These are phyloP conservation scores for Erucastrum elatum DNA, from an alignment of 345 rosid species.

Conservation along the genomic window DNA sequence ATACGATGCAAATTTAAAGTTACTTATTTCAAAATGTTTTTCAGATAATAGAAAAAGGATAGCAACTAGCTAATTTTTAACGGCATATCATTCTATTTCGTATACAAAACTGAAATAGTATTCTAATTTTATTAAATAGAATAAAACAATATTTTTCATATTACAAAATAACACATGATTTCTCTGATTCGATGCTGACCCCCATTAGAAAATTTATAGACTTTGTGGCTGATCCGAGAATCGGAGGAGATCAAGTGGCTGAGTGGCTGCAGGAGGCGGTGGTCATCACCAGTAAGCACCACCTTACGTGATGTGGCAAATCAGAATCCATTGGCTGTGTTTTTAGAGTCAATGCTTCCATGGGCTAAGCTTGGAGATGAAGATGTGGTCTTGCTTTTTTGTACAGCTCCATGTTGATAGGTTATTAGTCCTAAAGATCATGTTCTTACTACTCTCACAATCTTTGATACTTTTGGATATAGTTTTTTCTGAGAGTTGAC, in stretches of 20 bases:
- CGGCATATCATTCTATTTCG: no score
- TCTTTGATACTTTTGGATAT: background rate
- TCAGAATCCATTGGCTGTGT: slow-evolving; percentile 58
- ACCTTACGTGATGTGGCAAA: slow-evolving; percentile 54
- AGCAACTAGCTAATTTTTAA: no score
- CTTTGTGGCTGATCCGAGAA: slow-evolving; percentile 65
- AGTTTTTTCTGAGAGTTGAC: background rate
- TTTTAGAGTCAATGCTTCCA: slow-evolving; percentile 78
- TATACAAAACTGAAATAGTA: no score
- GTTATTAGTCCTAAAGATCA: slow-evolving; percentile 8
- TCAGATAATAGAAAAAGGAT: no score
- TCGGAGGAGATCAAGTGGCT: slow-evolving; percentile 45
- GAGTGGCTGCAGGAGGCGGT: slow-evolving; percentile 42
- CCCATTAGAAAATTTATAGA: slow-evolving; percentile 81
- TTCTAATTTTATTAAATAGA: no score
- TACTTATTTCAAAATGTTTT: no score
- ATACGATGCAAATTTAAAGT: no score
- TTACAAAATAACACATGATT: slow-evolving; percentile 44
- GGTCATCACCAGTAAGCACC: slow-evolving; percentile 30
- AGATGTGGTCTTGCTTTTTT: slow-evolving; percentile 29
- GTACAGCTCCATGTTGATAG: slow-evolving; percentile 20
- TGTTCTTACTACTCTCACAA: background rate
- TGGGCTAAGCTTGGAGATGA: slow-evolving; percentile 61
- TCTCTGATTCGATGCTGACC: slow-evolving; percentile 65
- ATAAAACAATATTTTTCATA: no score